These are phyloP conservation scores for Vitis hybrid DNA, from an alignment of 177 flowering plant species.

Conservation along the genomic window DNA sequence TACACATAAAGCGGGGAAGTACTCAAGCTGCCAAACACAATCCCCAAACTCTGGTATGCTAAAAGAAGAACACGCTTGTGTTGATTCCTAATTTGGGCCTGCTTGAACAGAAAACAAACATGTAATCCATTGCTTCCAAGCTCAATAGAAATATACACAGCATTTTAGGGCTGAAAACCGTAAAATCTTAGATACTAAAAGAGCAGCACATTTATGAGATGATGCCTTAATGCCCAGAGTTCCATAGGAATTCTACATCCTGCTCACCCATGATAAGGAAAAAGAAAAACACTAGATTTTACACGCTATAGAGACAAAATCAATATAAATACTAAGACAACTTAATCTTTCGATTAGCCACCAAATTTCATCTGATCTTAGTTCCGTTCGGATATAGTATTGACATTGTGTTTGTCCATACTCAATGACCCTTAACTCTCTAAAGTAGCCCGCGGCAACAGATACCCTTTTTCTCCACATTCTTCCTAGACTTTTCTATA, in stretches of 20 bases:
- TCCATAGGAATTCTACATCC: too few relatives aligned
- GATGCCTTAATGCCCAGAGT: too few relatives aligned
- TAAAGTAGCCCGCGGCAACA: neutral
- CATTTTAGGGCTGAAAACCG: too few relatives aligned
- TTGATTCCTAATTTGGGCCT: conserved; percentile 36
- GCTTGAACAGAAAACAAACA: conserved; percentile 18
- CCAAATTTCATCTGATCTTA: neutral
- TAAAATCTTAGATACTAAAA: neutral
- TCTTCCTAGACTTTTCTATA: too few relatives aligned
- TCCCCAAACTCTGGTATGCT: conserved; percentile 78
- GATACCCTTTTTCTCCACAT: neutral
- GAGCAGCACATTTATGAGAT: too few relatives aligned
- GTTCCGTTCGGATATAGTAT: neutral
- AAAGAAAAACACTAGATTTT: neutral
- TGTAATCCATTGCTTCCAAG: neutral
- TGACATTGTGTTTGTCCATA: neutral
- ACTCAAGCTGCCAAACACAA: conserved; percentile 70
- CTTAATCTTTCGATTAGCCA: neutral
- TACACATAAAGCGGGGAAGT: conserved; percentile 86
- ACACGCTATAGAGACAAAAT: neutral
- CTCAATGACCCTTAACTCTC: neutral
- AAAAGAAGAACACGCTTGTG: conserved; percentile 36
- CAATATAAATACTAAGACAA: neutral
- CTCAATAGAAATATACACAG: neutral
- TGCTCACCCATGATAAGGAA: too few relatives aligned